Evolutionary conservation across 2,329 filamentous ascomycete species (phyloP).

Genomic region (Ceratocystis colombiana): DNA sequence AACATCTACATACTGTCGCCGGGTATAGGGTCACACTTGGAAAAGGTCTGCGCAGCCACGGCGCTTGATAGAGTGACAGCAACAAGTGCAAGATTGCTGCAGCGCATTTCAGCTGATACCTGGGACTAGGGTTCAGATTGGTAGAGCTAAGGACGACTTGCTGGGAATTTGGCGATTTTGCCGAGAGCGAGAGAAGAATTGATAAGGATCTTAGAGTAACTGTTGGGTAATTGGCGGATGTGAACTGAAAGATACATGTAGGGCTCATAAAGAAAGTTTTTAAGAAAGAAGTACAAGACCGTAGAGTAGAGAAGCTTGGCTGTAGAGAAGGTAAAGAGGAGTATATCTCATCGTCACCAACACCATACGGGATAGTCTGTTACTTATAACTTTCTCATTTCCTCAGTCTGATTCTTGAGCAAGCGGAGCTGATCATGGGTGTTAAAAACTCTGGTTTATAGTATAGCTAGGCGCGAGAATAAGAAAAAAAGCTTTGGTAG

Average conservation of each 20-base stretch:
- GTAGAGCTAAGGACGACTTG: background rate
- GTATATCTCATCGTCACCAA: no score
- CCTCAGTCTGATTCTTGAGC: background rate
- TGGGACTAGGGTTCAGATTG: background rate
- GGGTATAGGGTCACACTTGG: conserved; percentile 41
- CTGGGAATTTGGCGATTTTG: background rate
- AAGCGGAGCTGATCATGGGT: background rate
- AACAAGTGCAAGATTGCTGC: conserved; percentile 37
- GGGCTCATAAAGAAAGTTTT: background rate
- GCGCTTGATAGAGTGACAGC: conserved; percentile 37
- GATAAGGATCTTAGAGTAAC: background rate
- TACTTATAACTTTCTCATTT: conserved; percentile 7
- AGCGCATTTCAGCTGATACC: conserved; percentile 29
- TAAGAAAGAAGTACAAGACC: background rate
- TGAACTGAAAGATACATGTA: background rate
- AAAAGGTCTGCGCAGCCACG: conserved; percentile 47
- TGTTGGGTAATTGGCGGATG: background rate
- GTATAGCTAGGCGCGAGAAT: background rate
- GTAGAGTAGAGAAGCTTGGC: background rate
- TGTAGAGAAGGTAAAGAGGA: background rate
- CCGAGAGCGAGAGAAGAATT: background rate
- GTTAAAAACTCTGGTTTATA: background rate
- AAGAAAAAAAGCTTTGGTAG: conserved; percentile 7
- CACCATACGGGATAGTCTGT: no score
- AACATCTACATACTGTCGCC: conserved; percentile 25